Evolutionary conservation across 129 eudicot genomes (phyloP).

Genomic region (Chrysanthemum lavandulifolium): DNA sequence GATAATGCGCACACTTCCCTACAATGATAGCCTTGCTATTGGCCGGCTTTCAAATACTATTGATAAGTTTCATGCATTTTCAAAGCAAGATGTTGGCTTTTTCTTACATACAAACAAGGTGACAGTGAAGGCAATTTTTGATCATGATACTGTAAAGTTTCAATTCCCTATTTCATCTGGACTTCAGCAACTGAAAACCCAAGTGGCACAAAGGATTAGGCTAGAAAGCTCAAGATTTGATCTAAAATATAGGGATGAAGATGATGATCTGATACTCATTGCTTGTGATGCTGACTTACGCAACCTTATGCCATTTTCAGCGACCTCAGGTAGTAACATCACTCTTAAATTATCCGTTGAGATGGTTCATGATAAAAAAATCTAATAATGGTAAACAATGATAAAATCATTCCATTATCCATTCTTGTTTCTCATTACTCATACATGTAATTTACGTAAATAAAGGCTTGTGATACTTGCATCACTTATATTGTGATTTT

Average conservation of each 20-base stretch:
- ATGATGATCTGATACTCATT: slow-evolving; percentile 17
- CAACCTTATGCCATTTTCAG: slow-evolving; percentile 10
- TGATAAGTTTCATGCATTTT: neutral
- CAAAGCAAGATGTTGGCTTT: slow-evolving; percentile 2
- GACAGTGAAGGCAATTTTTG: slow-evolving; percentile 27
- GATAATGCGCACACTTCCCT: neutral
- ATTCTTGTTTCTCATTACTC: too few relatives aligned
- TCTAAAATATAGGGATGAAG: slow-evolving; percentile 35
- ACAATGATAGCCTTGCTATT: neutral
- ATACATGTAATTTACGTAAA: too few relatives aligned
- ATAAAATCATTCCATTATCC: too few relatives aligned
- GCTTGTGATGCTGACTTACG: slow-evolving; percentile 19
- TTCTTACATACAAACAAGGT: neutral
- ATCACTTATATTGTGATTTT: too few relatives aligned
- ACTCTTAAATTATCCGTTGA: slow-evolving; percentile 9
- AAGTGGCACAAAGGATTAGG: slow-evolving; percentile 35
- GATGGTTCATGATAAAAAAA: neutral
- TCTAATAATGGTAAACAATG: too few relatives aligned
- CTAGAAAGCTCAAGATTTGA: neutral
- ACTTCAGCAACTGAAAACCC: slow-evolving; percentile 20
- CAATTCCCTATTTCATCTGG: slow-evolving; percentile 19
- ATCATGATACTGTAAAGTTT: slow-evolving; percentile 25
- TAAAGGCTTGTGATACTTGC: too few relatives aligned
- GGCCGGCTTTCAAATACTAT: neutral
- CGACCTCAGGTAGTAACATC: neutral